These are phyloP conservation scores for Ganoderma leucocontextum DNA, from an alignment of 1,284 basidiomycete species.

Conservation along the genomic window DNA sequence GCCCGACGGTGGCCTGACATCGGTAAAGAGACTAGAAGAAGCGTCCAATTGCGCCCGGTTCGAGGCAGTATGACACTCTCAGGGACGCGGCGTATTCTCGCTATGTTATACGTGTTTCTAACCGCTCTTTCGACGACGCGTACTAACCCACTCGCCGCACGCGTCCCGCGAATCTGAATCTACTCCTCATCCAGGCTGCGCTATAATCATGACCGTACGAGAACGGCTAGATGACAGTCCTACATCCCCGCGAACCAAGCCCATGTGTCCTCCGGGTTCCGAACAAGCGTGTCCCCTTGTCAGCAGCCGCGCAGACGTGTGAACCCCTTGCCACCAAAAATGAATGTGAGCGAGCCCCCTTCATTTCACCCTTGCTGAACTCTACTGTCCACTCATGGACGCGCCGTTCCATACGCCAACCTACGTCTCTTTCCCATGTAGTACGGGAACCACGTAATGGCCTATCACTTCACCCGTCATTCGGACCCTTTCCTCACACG, in stretches of 20 bases:
- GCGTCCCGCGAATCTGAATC: slow-evolving; percentile 1
- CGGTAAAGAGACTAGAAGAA: not conserved
- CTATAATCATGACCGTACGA: slow-evolving; percentile 1
- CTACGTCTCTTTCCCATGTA: slow-evolving; percentile 21
- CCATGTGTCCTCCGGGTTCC: not conserved
- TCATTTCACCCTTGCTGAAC: slow-evolving; percentile 22
- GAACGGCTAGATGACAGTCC: slow-evolving; percentile 8
- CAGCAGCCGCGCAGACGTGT: slow-evolving; percentile 29
- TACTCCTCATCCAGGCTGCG: not conserved
- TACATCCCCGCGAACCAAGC: too few species aligned
- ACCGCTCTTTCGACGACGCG: slow-evolving; percentile 17
- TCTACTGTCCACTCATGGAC: slow-evolving; percentile 13
- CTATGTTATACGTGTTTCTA: slow-evolving; percentile 1
- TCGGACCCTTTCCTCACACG: slow-evolving; percentile 24
- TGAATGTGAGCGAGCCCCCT: slow-evolving; percentile 22
- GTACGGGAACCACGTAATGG: slow-evolving; percentile 21
- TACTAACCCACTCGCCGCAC: slow-evolving; percentile 4
- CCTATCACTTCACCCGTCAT: slow-evolving; percentile 9
- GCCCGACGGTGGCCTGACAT: slow-evolving; percentile 1
- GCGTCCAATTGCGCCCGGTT: slow-evolving; percentile 11
- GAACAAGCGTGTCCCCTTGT: slow-evolving; percentile 22
- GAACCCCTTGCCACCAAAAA: slow-evolving; percentile 22
- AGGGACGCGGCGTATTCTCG: not conserved
- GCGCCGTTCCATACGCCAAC: slow-evolving; percentile 11
- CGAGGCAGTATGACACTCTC: slow-evolving; percentile 17